Percentiles rank a stretch among this genome's conserved stretches.
These are phyloP conservation scores for Debaryomyces coudertii DNA, from an alignment of 1,139 yeast genomes.

Conservation along the genomic window DNA sequence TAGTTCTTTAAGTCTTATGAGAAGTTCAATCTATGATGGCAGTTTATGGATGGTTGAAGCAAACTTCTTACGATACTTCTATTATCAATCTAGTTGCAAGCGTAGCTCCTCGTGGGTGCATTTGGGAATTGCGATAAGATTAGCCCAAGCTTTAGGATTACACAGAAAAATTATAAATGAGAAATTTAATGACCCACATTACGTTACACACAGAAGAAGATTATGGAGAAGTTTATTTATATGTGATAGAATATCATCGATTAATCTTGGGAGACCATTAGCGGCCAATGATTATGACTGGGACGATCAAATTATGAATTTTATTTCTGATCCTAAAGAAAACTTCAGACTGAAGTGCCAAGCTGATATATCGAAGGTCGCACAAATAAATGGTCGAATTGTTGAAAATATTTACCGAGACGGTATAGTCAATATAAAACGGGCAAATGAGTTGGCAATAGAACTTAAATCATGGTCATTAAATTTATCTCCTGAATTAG, in stretches of 20 bases:
- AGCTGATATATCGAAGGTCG: constrained; percentile 13
- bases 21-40: constrained; percentile 38
- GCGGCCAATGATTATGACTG: background rate
- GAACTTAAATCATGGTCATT: constrained; percentile 35
- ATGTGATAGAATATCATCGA: constrained; percentile 41
- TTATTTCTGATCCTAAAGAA: background rate
- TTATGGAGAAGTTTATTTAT: constrained; percentile 44
- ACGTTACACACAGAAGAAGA: constrained; percentile 30
- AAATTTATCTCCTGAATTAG: constrained; percentile 29
- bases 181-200: constrained; percentile 15
- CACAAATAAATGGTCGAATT: constrained; percentile 33
- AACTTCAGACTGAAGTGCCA: background rate
- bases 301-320: background rate
- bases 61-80: constrained; percentile 40
- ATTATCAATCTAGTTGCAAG: constrained; percentile 40
- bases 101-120: constrained; percentile 45
- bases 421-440: constrained; percentile 21
- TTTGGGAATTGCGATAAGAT: constrained; percentile 27
- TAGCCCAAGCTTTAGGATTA: constrained; percentile 20
- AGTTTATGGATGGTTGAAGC: constrained; percentile 47
- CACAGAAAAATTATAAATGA: constrained; percentile 29
- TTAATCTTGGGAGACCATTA: constrained; percentile 43
- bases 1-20: constrained; percentile 32
- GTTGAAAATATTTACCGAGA: constrained; percentile 19
- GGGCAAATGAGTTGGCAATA: constrained; percentile 41